phyloP scores from a whole-genome alignment of 768 basidiomycete species.

The Pholiota molesta region DNA sequence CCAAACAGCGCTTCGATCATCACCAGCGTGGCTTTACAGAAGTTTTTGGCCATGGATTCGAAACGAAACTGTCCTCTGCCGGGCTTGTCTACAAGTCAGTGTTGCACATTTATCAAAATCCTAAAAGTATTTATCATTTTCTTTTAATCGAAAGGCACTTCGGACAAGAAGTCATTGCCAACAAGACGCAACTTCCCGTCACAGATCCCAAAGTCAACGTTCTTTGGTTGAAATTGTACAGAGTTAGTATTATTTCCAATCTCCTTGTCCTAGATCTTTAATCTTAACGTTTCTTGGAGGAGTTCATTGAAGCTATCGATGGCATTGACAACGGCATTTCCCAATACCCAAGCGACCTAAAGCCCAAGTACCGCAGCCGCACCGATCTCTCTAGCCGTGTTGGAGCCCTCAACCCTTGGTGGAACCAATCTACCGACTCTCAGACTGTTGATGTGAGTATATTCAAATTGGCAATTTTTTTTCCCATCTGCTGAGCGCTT shows the following conservation, averaged over 20 bases:
- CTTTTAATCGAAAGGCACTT: slow-evolving; percentile 66
- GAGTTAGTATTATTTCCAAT: slow-evolving; percentile 39
- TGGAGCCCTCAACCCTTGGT: slow-evolving; percentile 82
- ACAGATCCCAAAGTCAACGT: slow-evolving; percentile 68
- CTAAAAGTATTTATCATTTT: slow-evolving; percentile 4
- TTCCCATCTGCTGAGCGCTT: neutral
- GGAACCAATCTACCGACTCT: slow-evolving; percentile 83
- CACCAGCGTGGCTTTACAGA: slow-evolving; percentile 94
- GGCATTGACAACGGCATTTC: slow-evolving; percentile 94
- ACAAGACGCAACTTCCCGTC: slow-evolving; percentile 47
- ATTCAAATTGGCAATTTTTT: neutral
- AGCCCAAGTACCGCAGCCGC: slow-evolving; percentile 70
- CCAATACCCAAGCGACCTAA: slow-evolving; percentile 69
- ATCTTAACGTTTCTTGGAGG: slow-evolving; percentile 42
- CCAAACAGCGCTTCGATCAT: slow-evolving; percentile 85
- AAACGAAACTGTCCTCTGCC: slow-evolving; percentile 89
- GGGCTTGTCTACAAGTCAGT: slow-evolving; percentile 94
- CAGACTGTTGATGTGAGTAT: slow-evolving; percentile 69
- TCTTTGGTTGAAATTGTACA: slow-evolving; percentile 91
- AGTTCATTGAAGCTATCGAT: slow-evolving; percentile 94
- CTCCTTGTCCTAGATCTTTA: neutral
- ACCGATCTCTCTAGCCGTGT: slow-evolving; percentile 90
- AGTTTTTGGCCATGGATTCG: slow-evolving; percentile 85
- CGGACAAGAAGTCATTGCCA: slow-evolving; percentile 82
- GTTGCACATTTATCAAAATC: neutral